phyloP scores from a whole-genome alignment of 208 protist species.

The Wallacemonas sp. region DNA sequence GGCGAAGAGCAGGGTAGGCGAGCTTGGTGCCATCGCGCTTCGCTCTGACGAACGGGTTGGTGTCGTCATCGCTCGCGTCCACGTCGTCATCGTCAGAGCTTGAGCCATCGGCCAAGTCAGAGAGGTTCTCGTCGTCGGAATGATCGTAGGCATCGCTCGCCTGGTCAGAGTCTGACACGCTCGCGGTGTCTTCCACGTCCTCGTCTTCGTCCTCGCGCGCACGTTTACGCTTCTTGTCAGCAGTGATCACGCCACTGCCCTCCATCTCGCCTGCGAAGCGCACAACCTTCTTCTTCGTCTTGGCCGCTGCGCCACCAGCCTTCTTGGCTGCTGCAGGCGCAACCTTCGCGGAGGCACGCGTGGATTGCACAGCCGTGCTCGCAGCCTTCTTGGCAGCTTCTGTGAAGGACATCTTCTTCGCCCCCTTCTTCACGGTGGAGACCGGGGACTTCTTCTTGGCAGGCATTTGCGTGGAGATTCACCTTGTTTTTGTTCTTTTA shows the following conservation, averaged over 20 bases:
- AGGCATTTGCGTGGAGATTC: constrained; percentile 9
- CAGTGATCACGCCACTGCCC: constrained; percentile 45
- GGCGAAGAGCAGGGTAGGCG: constrained; percentile 68
- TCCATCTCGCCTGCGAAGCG: constrained; percentile 20
- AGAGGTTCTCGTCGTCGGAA: constrained; percentile 27
- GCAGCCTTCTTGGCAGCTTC: constrained; percentile 27
- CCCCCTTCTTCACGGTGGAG: constrained; percentile 3
- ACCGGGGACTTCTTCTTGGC: constrained; percentile 19
- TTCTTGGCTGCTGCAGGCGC: background rate
- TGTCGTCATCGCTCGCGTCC: constrained; percentile 29
- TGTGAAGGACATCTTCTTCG: constrained; percentile 20
- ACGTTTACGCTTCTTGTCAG: constrained; percentile 23
- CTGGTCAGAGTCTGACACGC: constrained; percentile 29
- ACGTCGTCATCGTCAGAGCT: constrained; percentile 15
- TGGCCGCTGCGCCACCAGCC: constrained; percentile 1
- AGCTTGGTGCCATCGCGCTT: constrained; percentile 33
- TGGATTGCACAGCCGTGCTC: constrained; percentile 20
- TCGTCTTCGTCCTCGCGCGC: constrained; percentile 23
- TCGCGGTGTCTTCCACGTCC: constrained; percentile 21
- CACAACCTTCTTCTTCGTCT: constrained; percentile 28
- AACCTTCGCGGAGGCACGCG: constrained; percentile 6
- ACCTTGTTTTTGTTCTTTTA: background rate
- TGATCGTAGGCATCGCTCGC: constrained; percentile 15
- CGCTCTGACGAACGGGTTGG: constrained; percentile 42
- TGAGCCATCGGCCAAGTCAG: constrained; percentile 24